Evolutionary conservation across 805 yeast genomes (phyloP).

Genomic region (Henningerozyma blattae): DNA sequence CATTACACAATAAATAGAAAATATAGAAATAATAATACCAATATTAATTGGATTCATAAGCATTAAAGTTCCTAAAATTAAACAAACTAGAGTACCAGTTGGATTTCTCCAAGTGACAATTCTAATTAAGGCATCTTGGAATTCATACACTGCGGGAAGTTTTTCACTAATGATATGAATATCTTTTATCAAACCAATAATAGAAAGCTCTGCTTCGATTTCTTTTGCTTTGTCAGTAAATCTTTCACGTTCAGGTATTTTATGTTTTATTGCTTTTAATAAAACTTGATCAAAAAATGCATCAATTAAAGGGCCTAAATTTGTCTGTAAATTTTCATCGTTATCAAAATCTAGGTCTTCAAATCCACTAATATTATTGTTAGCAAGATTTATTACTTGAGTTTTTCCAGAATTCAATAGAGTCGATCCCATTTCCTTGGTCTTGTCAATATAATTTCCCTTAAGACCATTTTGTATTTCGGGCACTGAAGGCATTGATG

Average conservation of each 20-base stretch:
- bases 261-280: constrained; percentile 37
- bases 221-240: constrained; percentile 21
- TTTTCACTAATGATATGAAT: constrained; percentile 13
- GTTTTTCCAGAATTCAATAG: no score
- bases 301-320: constrained; percentile 51
- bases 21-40: constrained; percentile 49
- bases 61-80: constrained; percentile 50
- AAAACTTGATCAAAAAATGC: constrained; percentile 41
- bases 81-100: constrained; percentile 47
- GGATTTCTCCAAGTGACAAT: constrained; percentile 69
- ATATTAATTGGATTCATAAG: constrained; percentile 65
- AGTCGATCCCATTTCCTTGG: no score
- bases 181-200: not conserved
- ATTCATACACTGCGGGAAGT: constrained; percentile 42
- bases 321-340: no score
- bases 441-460: no score
- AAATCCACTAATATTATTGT: no score
- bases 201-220: not conserved
- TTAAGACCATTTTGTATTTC: no score
- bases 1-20: constrained; percentile 44
- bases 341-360: no score
- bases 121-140: constrained; percentile 51
- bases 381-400: no score
- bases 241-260: constrained; percentile 34
- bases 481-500: no score